Percentiles rank a stretch among this genome's conserved stretches.
phyloP scores from a whole-genome alignment of 352 stramenopile species.

The Labyrinthula sp. region DNA sequence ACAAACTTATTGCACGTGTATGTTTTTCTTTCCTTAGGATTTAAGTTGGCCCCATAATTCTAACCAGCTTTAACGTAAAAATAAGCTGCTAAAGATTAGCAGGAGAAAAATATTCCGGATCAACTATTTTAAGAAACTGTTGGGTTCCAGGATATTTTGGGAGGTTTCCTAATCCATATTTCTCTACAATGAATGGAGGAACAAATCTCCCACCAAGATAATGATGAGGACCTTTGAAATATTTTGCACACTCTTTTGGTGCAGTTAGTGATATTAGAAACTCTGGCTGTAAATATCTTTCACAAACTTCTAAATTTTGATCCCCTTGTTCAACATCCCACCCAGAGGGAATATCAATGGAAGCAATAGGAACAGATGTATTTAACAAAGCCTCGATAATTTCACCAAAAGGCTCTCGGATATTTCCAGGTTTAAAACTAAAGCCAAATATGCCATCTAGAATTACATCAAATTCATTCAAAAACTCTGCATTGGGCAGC shows the following conservation, averaged over 20 bases:
- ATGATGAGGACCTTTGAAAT: slow-evolving; percentile 64
- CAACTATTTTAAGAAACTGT: slow-evolving; percentile 3
- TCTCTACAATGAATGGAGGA: slow-evolving; percentile 40
- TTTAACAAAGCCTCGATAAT: slow-evolving; percentile 42
- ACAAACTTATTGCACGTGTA: too few species aligned
- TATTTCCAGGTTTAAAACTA: slow-evolving; percentile 59
- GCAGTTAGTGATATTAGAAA: slow-evolving; percentile 88
- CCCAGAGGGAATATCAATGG: slow-evolving; percentile 89
- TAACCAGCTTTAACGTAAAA: too few species aligned
- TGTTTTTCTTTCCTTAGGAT: too few species aligned
- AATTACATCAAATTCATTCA: slow-evolving; percentile 54
- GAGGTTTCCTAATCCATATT: slow-evolving; percentile 15
- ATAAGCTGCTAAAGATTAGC: too few species aligned
- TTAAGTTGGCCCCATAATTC: too few species aligned
- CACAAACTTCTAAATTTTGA: slow-evolving; percentile 36
- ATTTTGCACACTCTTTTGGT: slow-evolving; percentile 70
- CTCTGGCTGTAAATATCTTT: slow-evolving; percentile 63
- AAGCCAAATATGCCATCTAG: slow-evolving; percentile 98
- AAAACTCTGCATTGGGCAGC: slow-evolving; percentile 31
- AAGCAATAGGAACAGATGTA: slow-evolving; percentile 55
- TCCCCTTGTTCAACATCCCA: slow-evolving; percentile 71
- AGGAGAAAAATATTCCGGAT: slow-evolving; percentile 5
- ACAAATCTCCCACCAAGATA: slow-evolving; percentile 85
- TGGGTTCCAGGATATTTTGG: slow-evolving; percentile 14
- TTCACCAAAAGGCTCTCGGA: slow-evolving; percentile 62